Base-by-base conservation (phyloP, 75 land plant species). In the Adiantum capillusveneris region DNA sequence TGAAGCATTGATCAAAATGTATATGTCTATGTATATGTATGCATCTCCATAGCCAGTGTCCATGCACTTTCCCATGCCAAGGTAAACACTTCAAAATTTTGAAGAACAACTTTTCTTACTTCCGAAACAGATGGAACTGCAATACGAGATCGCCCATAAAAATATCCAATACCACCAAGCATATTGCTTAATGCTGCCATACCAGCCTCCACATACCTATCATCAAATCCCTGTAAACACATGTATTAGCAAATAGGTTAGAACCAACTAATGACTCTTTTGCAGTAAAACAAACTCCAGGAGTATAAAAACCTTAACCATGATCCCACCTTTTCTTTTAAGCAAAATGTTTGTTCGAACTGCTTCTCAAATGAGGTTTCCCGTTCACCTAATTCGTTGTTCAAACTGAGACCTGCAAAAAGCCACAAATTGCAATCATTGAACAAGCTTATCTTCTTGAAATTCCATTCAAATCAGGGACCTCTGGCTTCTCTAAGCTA, bases 91-190 rank as follows among this genome's bases (percentile, higher is more conserved):
- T n/a, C n/a, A n/a, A n/a, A n/a, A n/a, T n/a, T n/a, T n/a, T n/a
- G n/a, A n/a, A n/a, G n/a, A n/a, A n/a, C n/a, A n/a, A n/a, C n/a
- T 44, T 64, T 50, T 70, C 81, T 78, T 72, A 92, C 97, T 71
- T 57, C 66, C 22, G 66, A 59, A n/a, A 68, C 60, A 53, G 48
- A 65, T 13, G 86, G 92, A 52, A 90, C 53, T 11, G 91, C 80
- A 56, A 95, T 80, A 52, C 65, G 81, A 57, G 99, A 95, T 62
- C 82, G 86, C 12, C 99, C 99, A 82, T 74, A 89, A 63, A 80
- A 95, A 58, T 90, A 95, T 25, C 99, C 90, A 65, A 95, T 82
- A 45, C 99, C 91, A 30, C 99, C 99, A 21, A 95, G 60, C 61
- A 95, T 46, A 68, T 86, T 95, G 43, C 82, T 84, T 26, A 95